Evolutionary conservation across 2,329 filamentous ascomycete genomes (phyloP), one percentile per base, ranked within the genome.

Genomic region (Botryotinia narcissicola): DNA sequence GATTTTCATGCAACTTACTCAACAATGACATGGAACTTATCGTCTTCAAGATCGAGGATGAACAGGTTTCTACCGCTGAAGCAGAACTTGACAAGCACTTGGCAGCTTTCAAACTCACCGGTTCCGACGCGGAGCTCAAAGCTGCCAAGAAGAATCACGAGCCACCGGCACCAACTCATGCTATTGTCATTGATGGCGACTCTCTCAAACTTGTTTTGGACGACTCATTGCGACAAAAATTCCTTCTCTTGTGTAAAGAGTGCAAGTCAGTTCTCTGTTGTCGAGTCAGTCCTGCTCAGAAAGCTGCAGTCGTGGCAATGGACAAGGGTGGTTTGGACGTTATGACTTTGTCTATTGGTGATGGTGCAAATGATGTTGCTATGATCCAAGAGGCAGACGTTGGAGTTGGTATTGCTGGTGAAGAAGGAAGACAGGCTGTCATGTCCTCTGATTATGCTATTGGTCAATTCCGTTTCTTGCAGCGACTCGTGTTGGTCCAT

Each of bases 371-470:
- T 82, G 95, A 98, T 82, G 94, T 98, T 75, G 94, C 95, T 77
- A 98, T 98, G 95, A 98, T 98, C 79, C 95, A 98, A 83, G 94
- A 97, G 83, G 95, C 95, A 25, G 93, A 98, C 81, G 93, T 98
- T n/a, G 95, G 95, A 81, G 94, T 98, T 61, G 95, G 95, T 83
- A 97, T 98, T 81, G 94, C 94, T 75, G 95, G 95, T 84, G 92
- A 95, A 76, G 95, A 97, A 86, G 94, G 94, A 78, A 89, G 95
- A 78, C 94, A 97, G 83, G 95, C 95, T 51, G 94, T 93, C 80
- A 98, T 98, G 95, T 97, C 94, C 54, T 96, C 95, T 4, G 95
- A 98, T 82, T 98, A 97, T 81, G 94, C 94, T 70, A 97, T 98
- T 81, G 95, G 93, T 1, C 95, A 98, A 82, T 98, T 98, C 85